Base-by-base conservation (phyloP, 2,329 filamentous ascomycete species). In the Aspergillus sp. region DNA sequence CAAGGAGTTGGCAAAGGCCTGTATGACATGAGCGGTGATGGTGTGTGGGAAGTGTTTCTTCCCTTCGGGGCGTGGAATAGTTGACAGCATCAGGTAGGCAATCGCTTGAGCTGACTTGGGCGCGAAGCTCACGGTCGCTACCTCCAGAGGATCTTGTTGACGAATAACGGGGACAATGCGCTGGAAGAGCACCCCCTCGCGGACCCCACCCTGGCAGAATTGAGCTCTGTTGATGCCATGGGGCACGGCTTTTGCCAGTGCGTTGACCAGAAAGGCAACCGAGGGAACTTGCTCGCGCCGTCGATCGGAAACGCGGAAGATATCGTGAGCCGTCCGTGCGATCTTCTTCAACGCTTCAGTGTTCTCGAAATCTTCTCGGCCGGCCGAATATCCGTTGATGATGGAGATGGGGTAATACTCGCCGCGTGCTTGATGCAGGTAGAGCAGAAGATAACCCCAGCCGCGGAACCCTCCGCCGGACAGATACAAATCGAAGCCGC, bases 391-490 rank as follows among this genome's bases (percentile, higher is more conserved):
- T 2, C 87, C 85, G 54, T 90, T 91, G 66, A 93, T 86, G 35
- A 86, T 84, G 0, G 89, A 84, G 24, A 95, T 87, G 0, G 91
- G 90, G 65, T 95, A 95, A 0, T 88, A 89, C 33, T 56, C 58
- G 3, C 57, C 58, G 47, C 80, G 78, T 26, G 89, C 82, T 11
- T 79, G 73, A 65, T 94, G 89, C 54, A 82, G 80, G 66, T 88
- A 85, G 83, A 95, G 89, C 41, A 95, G 76, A 63, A 95, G 85
- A 69, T 89, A 93, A 8, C 90, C 91, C 77, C 94, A 95, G 16
- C 91, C 91, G 20, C 91, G 81, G 66, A 95, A 95, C 0, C 91
- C 91, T 22, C 91, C 91, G 24, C 91, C 91, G 53, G 89, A 95
- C 51, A 96, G 83, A 66, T 91, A 95, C 9, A 95, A 76, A 11